Evolutionary conservation across 2,329 filamentous ascomycete species (phyloP).

Genomic region (Fusarium torreyae): DNA sequence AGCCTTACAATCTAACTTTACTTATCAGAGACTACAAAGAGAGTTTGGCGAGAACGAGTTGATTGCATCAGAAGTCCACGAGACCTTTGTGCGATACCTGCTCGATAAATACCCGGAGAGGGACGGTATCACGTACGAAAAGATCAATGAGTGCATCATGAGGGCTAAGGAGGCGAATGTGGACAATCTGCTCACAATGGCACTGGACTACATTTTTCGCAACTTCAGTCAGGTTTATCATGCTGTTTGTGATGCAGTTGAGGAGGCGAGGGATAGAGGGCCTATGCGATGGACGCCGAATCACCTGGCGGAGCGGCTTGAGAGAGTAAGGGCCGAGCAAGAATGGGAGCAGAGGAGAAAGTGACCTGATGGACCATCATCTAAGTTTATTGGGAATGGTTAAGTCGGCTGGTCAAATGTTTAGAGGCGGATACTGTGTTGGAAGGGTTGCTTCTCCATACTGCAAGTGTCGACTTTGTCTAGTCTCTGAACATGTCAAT

Average conservation of each 20-base stretch:
- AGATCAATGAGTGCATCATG: conserved; percentile 40
- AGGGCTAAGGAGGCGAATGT: conserved; percentile 38
- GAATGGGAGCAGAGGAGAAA: conserved; percentile 21
- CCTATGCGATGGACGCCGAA: conserved; percentile 40
- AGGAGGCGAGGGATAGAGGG: conserved; percentile 38
- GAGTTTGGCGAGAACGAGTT: conserved; percentile 31
- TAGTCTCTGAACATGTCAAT: background rate
- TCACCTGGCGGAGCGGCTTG: conserved; percentile 42
- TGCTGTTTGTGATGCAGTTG: conserved; percentile 40
- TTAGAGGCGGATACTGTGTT: conserved; percentile 7
- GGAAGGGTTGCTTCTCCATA: background rate
- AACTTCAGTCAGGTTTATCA: conserved; percentile 43
- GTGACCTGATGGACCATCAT: background rate
- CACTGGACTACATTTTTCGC: conserved; percentile 45
- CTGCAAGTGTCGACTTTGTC: conserved; percentile 2
- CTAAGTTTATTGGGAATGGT: background rate
- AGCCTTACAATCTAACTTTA: conserved; percentile 17
- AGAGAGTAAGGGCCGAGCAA: conserved; percentile 33
- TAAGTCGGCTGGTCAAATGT: background rate
- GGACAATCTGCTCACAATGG: conserved; percentile 42
- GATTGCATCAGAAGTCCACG: conserved; percentile 43
- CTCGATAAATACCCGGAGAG: conserved; percentile 45
- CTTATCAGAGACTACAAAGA: conserved; percentile 25
- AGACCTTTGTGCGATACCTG: conserved; percentile 46
- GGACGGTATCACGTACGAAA: conserved; percentile 45